These are phyloP conservation scores for Aspergillus piperis DNA, from an alignment of 2,329 filamentous ascomycete species.

Conservation along the genomic window DNA sequence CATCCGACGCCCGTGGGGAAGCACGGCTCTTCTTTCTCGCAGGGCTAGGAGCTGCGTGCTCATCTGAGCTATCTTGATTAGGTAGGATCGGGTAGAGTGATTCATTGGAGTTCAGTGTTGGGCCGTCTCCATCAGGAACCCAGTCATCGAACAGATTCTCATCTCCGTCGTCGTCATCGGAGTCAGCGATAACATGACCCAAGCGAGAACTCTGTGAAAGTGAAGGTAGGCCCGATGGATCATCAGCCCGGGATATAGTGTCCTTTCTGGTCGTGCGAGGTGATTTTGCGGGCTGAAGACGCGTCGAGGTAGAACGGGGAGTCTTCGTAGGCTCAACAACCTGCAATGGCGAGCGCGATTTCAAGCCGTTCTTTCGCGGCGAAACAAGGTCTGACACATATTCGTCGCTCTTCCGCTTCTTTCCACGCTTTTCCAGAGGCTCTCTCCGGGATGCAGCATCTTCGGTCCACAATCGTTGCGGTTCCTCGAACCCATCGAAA, in stretches of 20 bases:
- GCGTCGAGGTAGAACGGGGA: not conserved
- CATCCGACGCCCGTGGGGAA: conserved; percentile 10
- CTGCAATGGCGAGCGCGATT: conserved; percentile 26
- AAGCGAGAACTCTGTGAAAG: conserved; percentile 9
- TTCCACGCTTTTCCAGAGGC: conserved; percentile 42
- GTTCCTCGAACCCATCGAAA: conserved; percentile 43
- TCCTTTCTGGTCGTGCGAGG: conserved; percentile 12
- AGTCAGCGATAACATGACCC: conserved; percentile 35
- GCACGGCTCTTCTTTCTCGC: not conserved
- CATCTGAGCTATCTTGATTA: conserved; percentile 18
- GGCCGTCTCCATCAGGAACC: conserved; percentile 23
- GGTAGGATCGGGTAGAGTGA: conserved; percentile 36
- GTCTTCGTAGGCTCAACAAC: conserved; percentile 8
- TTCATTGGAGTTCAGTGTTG: conserved; percentile 25
- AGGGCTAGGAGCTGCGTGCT: conserved; percentile 5
- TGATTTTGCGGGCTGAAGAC: conserved; percentile 1
- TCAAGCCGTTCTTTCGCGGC: conserved; percentile 31
- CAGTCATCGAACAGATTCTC: conserved; percentile 29
- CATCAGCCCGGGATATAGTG: conserved; percentile 12
- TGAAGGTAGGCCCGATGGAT: not conserved
- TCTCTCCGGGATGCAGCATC: conserved; percentile 42
- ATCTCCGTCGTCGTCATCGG: conserved; percentile 35
- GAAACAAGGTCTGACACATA: conserved; percentile 42
- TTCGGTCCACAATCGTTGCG: conserved; percentile 47
- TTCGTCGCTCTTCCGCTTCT: conserved; percentile 54